Evolutionary conservation across 495 filamentous ascomycete species (phyloP).

Genomic region (Tuber microsphaerosporum): DNA sequence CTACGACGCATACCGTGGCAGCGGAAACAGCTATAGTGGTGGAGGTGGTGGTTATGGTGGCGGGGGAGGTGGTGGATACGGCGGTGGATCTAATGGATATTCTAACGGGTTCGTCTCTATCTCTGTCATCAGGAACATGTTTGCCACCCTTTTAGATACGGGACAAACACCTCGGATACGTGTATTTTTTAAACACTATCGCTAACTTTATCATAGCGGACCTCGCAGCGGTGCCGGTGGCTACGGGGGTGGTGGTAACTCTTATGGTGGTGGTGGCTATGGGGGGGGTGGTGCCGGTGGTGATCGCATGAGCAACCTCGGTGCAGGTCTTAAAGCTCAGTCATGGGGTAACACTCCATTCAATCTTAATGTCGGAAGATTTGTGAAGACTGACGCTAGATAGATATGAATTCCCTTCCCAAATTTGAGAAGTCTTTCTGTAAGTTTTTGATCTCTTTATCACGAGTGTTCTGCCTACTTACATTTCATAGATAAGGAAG

Average conservation of each 20-base stretch:
- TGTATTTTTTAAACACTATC: background rate
- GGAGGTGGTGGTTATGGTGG: slow-evolving; percentile 40
- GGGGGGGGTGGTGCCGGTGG: slow-evolving; percentile 56
- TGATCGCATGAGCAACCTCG: slow-evolving; percentile 90
- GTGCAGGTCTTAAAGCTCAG: slow-evolving; percentile 74
- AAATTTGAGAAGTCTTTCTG: slow-evolving; percentile 99
- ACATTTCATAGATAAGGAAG: slow-evolving; percentile 62
- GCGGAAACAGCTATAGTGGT: slow-evolving; percentile 16
- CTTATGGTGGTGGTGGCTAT: slow-evolving; percentile 50
- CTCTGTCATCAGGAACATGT: slow-evolving; percentile 25
- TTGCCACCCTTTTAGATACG: slow-evolving; percentile 28
- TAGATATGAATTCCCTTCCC: slow-evolving; percentile 70
- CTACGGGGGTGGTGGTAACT: slow-evolving; percentile 50
- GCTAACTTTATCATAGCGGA: slow-evolving; percentile 33
- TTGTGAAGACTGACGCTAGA: slow-evolving; percentile 20
- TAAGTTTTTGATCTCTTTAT: slow-evolving; percentile 5
- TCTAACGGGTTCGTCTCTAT: slow-evolving; percentile 32
- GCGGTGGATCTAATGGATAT: slow-evolving; percentile 45
- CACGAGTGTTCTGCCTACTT: slow-evolving; percentile 2
- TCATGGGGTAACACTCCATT: slow-evolving; percentile 62
- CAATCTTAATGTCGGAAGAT: background rate
- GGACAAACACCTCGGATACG: slow-evolving; percentile 15
- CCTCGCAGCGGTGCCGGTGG: slow-evolving; percentile 45
- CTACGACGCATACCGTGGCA: slow-evolving; percentile 40
- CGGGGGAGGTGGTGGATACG: slow-evolving; percentile 40